Evolutionary conservation across 192 early-diverging fungal species (phyloP).

Genomic region (Irineochytrium annulatum): DNA sequence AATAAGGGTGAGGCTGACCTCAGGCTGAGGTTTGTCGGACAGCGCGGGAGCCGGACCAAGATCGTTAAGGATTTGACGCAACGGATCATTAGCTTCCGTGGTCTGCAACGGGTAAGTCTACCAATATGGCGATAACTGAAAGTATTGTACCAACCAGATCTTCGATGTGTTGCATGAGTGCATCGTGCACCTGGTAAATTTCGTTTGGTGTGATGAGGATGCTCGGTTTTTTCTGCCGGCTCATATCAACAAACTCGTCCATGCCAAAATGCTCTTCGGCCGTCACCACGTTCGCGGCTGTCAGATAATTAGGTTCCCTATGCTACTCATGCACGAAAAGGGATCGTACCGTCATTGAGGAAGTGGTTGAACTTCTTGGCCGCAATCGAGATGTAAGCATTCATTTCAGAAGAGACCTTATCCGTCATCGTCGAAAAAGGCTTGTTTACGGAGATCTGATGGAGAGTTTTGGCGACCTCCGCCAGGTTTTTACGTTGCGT

Average conservation of each 20-base stretch:
- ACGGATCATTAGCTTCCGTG: conserved; percentile 37
- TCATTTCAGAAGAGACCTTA: conserved; percentile 62
- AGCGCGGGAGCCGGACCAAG: conserved; percentile 38
- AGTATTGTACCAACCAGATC: conserved; percentile 46
- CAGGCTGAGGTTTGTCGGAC: conserved; percentile 19
- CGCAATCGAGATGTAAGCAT: conserved; percentile 76
- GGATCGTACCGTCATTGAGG: conserved; percentile 68
- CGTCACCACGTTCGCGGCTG: conserved; percentile 78
- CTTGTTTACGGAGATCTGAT: conserved; percentile 91
- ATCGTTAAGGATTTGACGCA: conserved; percentile 41
- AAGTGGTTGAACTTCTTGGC: conserved; percentile 76
- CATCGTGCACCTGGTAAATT: conserved; percentile 85
- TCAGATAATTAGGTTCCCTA: background rate
- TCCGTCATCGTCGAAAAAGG: conserved; percentile 52
- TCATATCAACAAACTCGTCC: conserved; percentile 78
- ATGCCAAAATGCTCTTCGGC: conserved; percentile 85
- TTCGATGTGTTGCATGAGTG: conserved; percentile 75
- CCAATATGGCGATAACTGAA: no score
- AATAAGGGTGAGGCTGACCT: conserved; percentile 64
- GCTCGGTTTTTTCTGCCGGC: conserved; percentile 71
- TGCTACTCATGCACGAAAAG: background rate
- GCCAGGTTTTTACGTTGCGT: conserved; percentile 95
- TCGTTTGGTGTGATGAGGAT: conserved; percentile 89
- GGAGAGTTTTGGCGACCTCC: conserved; percentile 90
- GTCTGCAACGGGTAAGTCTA: no score